Evolutionary conservation across 2,329 filamentous ascomycete species (phyloP).

Genomic region (Colletotrichum gloeosporioides): DNA sequence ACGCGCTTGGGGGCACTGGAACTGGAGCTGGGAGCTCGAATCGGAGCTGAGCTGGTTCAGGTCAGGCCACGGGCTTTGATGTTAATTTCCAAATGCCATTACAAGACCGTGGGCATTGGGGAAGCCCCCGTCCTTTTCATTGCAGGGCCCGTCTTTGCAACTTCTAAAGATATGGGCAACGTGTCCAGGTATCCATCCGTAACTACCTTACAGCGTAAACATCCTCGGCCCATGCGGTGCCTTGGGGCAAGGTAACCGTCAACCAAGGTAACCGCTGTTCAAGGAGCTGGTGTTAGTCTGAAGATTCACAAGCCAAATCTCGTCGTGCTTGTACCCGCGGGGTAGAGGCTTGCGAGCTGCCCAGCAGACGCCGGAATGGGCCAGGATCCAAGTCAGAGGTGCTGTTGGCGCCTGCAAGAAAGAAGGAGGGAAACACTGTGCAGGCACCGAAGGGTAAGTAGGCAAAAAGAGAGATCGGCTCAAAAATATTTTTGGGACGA

Average conservation of each 20-base stretch:
- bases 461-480: not conserved
- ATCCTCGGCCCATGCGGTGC: not conserved
- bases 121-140: not conserved
- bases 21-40: not conserved
- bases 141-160: not conserved
- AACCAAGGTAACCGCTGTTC: not conserved
- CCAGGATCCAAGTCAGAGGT: not conserved
- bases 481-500: slow-evolving; percentile 11
- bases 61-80: not conserved
- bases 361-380: not conserved
- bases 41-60: not conserved
- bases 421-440: not conserved
- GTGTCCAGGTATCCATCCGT: not conserved
- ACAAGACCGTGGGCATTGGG: not conserved
- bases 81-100: not conserved
- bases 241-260: not conserved
- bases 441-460: not conserved
- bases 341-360: not conserved
- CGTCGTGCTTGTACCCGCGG: not conserved
- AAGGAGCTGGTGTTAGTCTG: not conserved
- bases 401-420: not conserved
- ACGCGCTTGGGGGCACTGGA: not conserved
- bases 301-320: not conserved
- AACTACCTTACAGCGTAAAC: not conserved
- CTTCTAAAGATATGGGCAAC: not conserved